Evolutionary conservation across 495 filamentous ascomycete species (phyloP), one percentile per base, ranked within the genome.

Genomic region (Penicillium lagena): DNA sequence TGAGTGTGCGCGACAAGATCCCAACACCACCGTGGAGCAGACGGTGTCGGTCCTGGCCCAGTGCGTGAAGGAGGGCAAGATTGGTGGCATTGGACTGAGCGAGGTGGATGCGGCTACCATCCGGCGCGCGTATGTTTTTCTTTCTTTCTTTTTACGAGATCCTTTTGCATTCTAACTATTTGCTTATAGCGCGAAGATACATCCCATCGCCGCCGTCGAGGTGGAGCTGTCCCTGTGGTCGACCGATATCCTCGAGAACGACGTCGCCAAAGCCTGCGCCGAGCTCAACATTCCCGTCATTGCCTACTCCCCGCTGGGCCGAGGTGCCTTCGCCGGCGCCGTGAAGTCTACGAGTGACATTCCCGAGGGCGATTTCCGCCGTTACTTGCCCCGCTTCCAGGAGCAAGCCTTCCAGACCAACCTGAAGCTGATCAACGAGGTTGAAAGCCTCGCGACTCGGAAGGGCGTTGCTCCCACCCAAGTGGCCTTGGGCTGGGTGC

Each of bases 31-130:
- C 1, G 63, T 85, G 34, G 79, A 85, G 56, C 65, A 75, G 30
- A 80, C 76, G 7, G 67, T 86, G 33, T 58, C 60, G 7, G 56
- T 72, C 14, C 63, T 87, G 14, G 74, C 77, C 17, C 64, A 85
- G 56, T 79, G 80, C 52, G 74, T 93, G 14, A 77, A 89, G 50
- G 80, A 76, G 30, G 89, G 89, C 30, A 85, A 89, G 66, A 70
- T 96, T 52, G 72, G 73, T 30, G 89, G 85, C n/a, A 85, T 96
- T 63, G 73, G 77, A 9, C 58, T 95, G 37, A 84, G 79, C 34
- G 90, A 95, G 57, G 81, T 85, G 27, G 68, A 73, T 37, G 87
- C 84, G 7, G 71, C 79, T 33, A 90, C 87, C 2, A 88, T 96
- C 54, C 73, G 85, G 31, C 72, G 80, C 49, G 90, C 89, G 45